phyloP scores from a whole-genome alignment of 2,329 filamentous ascomycete species.

The Cytospora piceicola region DNA sequence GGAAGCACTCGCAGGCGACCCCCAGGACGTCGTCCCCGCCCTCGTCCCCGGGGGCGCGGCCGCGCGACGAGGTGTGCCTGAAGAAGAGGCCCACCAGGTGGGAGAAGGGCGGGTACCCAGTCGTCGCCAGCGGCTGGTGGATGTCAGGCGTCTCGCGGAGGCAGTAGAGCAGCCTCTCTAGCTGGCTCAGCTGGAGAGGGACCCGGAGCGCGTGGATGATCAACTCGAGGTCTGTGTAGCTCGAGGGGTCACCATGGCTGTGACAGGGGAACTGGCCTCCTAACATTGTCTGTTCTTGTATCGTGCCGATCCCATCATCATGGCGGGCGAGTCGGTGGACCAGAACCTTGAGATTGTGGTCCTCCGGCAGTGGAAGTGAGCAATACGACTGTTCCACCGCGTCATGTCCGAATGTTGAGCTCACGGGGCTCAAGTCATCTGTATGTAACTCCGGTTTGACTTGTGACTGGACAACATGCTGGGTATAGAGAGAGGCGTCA shows the following conservation, averaged over 20 bases:
- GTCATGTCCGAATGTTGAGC: not conserved
- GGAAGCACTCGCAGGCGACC: slow-evolving; percentile 5
- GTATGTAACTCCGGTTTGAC: slow-evolving; percentile 12
- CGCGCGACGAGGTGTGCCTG: slow-evolving; percentile 5
- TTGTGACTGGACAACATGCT: not conserved
- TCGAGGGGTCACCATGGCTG: not conserved
- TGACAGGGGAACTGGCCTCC: not conserved
- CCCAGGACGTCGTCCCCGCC: not conserved
- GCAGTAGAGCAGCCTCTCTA: not conserved
- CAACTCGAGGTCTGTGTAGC: slow-evolving; percentile 9
- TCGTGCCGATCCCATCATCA: not conserved
- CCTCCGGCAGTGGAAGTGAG: not conserved
- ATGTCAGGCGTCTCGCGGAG: slow-evolving; percentile 2
- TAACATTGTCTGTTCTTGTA: not conserved
- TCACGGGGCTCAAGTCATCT: slow-evolving; percentile 9
- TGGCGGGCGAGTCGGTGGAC: not conserved
- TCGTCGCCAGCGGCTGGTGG: not conserved
- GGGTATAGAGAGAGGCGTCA: not conserved
- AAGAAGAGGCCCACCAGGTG: slow-evolving; percentile 6
- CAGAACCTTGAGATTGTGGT: not conserved
- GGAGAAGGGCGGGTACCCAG: slow-evolving; percentile 5
- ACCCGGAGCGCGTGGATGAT: not conserved
- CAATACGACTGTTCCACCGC: slow-evolving; percentile 3
- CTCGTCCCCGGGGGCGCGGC: not conserved
- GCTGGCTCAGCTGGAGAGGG: slow-evolving; percentile 7